These are phyloP conservation scores for Coemansia sp. DNA, from an alignment of 192 early-diverging fungal genomes.

Conservation along the genomic window DNA sequence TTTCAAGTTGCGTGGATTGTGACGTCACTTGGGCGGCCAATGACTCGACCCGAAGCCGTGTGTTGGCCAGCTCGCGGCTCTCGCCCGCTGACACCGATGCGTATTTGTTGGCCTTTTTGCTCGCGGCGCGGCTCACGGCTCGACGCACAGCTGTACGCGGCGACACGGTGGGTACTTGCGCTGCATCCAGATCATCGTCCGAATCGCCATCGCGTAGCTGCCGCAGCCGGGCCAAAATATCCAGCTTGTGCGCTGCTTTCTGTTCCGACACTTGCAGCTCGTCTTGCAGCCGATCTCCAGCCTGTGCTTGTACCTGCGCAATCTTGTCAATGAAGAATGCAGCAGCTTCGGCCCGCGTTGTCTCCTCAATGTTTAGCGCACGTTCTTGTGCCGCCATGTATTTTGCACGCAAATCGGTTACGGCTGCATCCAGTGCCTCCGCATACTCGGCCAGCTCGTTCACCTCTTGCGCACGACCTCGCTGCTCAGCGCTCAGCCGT, in stretches of 20 bases:
- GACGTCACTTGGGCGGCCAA: constrained; percentile 27
- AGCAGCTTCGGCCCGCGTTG: constrained; percentile 57
- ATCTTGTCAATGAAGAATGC: constrained; percentile 51
- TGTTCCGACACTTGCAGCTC: constrained; percentile 36
- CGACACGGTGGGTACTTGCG: constrained; percentile 48
- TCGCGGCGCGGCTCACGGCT: constrained; percentile 44
- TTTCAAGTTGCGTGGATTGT: constrained; percentile 33
- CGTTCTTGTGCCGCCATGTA: constrained; percentile 56
- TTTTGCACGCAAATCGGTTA: constrained; percentile 27
- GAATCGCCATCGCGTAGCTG: background rate
- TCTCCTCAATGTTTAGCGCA: constrained; percentile 56
- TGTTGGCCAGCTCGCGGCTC: constrained; percentile 21
- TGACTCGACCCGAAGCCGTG: constrained; percentile 16
- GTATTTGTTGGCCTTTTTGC: constrained; percentile 48
- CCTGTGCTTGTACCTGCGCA: constrained; percentile 48
- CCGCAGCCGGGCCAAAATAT: constrained; percentile 52
- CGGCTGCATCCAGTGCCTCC: constrained; percentile 20
- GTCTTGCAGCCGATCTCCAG: constrained; percentile 43
- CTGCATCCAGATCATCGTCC: constrained; percentile 18
- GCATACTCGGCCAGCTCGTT: constrained; percentile 47
- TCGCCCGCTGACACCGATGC: constrained; percentile 50
- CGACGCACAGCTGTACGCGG: constrained; percentile 39
- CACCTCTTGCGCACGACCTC: constrained; percentile 20
- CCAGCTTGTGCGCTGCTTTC: constrained; percentile 49
- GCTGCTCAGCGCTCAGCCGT: constrained; percentile 1